Evolutionary conservation across 345 rosid species (phyloP).

Genomic region (Gossypium bickii): DNA sequence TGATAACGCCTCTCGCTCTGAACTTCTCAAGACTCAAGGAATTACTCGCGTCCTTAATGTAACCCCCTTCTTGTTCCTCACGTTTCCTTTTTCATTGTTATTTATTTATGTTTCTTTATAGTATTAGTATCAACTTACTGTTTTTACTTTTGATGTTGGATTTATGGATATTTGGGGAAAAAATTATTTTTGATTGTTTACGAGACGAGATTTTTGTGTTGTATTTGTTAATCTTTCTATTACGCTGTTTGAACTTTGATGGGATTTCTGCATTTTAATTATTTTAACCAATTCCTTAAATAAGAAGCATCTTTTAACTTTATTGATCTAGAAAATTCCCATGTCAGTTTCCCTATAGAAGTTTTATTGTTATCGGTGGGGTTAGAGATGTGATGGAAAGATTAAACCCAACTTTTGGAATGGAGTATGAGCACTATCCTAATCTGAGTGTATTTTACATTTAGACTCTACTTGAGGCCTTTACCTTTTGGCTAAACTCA

Average conservation of each 20-base stretch:
- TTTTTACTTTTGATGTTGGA: neutral
- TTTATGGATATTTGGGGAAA: neutral
- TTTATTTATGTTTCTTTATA: neutral
- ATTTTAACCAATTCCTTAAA: neutral
- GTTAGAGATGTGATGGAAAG: neutral
- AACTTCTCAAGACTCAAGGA: conserved; percentile 84
- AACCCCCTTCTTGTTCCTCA: conserved; percentile 11
- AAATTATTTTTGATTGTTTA: neutral
- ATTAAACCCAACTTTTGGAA: neutral
- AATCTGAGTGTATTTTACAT: neutral
- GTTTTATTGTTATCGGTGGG: neutral
- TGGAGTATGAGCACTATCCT: no score
- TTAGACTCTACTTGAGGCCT: conserved; percentile 1
- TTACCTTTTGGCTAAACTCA: neutral
- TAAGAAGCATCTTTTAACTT: neutral
- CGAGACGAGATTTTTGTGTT: neutral
- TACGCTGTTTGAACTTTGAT: neutral
- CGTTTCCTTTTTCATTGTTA: neutral
- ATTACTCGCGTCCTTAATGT: conserved; percentile 91
- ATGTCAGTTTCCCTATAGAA: neutral
- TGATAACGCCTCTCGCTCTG: conserved; percentile 98
- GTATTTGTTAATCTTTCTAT: neutral
- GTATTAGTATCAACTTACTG: neutral
- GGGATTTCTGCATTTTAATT: neutral
- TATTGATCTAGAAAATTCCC: neutral